Evolutionary conservation across 495 filamentous ascomycete species (phyloP).

Genomic region (Talaromyces proteolyticus): DNA sequence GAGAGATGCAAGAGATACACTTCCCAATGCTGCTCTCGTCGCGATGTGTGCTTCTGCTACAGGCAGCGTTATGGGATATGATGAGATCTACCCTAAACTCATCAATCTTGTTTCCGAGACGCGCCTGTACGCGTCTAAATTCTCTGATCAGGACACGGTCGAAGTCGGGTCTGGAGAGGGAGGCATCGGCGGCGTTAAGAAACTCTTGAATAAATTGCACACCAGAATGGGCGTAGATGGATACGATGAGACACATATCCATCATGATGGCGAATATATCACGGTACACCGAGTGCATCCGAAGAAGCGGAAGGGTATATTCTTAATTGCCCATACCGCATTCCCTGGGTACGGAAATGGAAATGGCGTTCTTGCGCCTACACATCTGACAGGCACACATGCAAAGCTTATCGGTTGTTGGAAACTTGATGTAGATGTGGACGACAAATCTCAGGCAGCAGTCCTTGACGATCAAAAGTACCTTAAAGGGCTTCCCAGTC

Average conservation of each 20-base stretch:
- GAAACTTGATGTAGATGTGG: constrained; percentile 76
- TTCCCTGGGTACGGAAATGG: constrained; percentile 83
- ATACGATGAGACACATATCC: constrained; percentile 92
- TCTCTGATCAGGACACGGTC: constrained; percentile 51
- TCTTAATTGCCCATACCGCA: constrained; percentile 91
- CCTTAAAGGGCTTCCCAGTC: constrained; percentile 75
- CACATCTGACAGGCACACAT: constrained; percentile 64
- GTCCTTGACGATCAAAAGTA: constrained; percentile 61
- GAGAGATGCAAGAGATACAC: constrained; percentile 85
- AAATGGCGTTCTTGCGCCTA: constrained; percentile 68
- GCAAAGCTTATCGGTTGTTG: constrained; percentile 83
- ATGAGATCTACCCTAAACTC: constrained; percentile 90
- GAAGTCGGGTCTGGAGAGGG: constrained; percentile 57
- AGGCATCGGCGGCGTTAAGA: constrained; percentile 86
- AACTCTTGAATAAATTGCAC: constrained; percentile 87
- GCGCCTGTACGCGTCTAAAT: constrained; percentile 69
- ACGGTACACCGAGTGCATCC: constrained; percentile 95
- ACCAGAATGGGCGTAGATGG: constrained; percentile 88
- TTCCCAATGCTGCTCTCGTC: constrained; percentile 93
- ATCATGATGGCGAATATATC: constrained; percentile 92
- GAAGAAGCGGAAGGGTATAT: constrained; percentile 82
- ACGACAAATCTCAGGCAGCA: constrained; percentile 55
- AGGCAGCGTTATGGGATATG: constrained; percentile 98
- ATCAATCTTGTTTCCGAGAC: constrained; percentile 88
- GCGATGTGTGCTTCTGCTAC: constrained; percentile 91